phyloP scores from a whole-genome alignment of 2,329 filamentous ascomycete genomes.

The Macrophomina pseudophaseolina region DNA sequence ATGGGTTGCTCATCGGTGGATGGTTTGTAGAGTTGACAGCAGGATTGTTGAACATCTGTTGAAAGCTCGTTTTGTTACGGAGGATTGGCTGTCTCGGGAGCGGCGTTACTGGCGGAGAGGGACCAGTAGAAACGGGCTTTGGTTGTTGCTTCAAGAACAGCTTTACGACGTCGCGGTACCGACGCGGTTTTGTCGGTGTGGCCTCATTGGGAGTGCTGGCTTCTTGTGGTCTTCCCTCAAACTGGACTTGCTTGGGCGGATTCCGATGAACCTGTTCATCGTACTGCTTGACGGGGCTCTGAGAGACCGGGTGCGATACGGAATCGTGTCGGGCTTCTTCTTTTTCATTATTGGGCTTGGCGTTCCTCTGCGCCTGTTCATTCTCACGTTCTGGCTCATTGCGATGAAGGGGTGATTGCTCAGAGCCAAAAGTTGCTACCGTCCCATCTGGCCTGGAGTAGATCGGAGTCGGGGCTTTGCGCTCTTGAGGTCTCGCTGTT shows the following conservation, averaged over 20 bases:
- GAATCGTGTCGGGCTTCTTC: background rate
- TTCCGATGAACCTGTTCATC: background rate
- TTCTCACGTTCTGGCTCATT: background rate
- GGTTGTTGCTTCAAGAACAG: background rate
- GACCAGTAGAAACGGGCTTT: background rate
- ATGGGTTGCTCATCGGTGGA: background rate
- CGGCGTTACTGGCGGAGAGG: background rate
- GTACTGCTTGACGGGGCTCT: background rate
- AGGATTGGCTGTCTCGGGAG: background rate
- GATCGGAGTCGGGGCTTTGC: background rate
- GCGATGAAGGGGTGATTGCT: background rate
- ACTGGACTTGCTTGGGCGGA: constrained; percentile 7
- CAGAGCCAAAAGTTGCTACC: background rate
- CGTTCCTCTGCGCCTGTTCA: background rate
- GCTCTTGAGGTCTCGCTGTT: background rate
- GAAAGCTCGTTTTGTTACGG: background rate
- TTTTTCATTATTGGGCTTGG: background rate
- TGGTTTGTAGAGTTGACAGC: background rate
- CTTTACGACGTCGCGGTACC: background rate
- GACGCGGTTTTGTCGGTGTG: background rate
- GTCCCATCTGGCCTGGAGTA: background rate
- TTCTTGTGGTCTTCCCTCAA: background rate
- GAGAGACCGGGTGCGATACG: background rate
- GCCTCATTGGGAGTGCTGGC: background rate
- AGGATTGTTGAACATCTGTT: background rate